phyloP scores from a whole-genome alignment of 2,329 filamentous ascomycete species.

The Calonectria multiphialidica region DNA sequence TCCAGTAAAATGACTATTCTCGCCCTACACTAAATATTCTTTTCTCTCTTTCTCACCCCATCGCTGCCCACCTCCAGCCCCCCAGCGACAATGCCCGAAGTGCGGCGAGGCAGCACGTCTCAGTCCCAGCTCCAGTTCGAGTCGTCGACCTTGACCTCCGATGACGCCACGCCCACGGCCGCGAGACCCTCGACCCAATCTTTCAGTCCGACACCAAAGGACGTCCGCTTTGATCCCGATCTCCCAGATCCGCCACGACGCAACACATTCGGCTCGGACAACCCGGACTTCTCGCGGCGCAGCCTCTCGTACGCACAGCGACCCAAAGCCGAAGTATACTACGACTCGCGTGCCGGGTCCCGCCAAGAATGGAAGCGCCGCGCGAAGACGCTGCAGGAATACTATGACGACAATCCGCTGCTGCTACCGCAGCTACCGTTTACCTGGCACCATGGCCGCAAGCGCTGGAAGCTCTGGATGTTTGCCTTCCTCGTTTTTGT shows the following conservation, averaged over 20 bases:
- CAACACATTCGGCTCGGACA: slow-evolving; percentile 28
- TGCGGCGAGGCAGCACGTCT: slow-evolving; percentile 43
- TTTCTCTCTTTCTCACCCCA: not conserved
- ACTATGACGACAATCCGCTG: slow-evolving; percentile 54
- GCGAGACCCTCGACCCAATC: slow-evolving; percentile 30
- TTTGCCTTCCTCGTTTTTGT: slow-evolving; percentile 62
- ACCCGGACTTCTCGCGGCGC: slow-evolving; percentile 40
- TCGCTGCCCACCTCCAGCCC: not conserved
- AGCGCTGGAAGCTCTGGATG: slow-evolving; percentile 58
- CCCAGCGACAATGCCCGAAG: slow-evolving; percentile 44
- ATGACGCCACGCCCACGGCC: slow-evolving; percentile 25
- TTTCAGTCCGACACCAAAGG: slow-evolving; percentile 16
- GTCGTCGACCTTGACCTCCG: slow-evolving; percentile 31
- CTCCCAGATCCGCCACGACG: slow-evolving; percentile 24
- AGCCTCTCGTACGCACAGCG: slow-evolving; percentile 52
- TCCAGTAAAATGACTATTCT: slow-evolving; percentile 15
- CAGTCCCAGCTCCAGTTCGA: slow-evolving; percentile 37
- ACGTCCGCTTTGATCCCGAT: slow-evolving; percentile 36
- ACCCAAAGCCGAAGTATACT: slow-evolving; percentile 51
- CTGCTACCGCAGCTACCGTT: slow-evolving; percentile 55
- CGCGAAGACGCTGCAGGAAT: slow-evolving; percentile 52
- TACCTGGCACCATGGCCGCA: slow-evolving; percentile 55
- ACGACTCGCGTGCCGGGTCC: slow-evolving; percentile 54
- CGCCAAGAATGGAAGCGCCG: slow-evolving; percentile 50
- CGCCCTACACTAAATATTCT: not conserved